Evolutionary conservation across 805 yeast genomes (phyloP), one percentile per base, ranked within the genome.

Genomic region (Saccharomycopsis selenospora): DNA sequence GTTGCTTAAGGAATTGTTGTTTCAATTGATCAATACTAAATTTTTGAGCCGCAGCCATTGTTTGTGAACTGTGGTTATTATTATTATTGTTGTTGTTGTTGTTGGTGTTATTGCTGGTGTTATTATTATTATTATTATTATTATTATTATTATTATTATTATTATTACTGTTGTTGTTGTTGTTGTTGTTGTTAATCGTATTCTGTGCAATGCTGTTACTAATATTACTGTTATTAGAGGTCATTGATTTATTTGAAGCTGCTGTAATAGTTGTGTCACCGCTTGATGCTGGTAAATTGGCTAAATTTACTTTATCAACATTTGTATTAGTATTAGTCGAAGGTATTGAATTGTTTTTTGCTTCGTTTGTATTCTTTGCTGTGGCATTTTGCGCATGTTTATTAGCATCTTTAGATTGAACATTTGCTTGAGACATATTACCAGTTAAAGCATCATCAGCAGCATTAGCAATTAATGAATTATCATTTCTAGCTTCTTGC

Each of bases 1-100:
- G 42, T 20, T 40, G 42, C 42, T 40, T 40, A 22, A 20, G 42
- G 8, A 4, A 23, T 23, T 40, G 26, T 22, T 40, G 26, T 22
- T 20, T 40, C 18, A 33, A 33, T 10, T 33, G 38, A 17, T 33
- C 38, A 33, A 33, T 17, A 7, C 38, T 14, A 10, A 33, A 33
- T 20, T 20, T 17, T 20, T 33, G 38, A 11, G 29, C 20, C 7
- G 18, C 40, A 36, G 20, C 11, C 18, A 14, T 8, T 11, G 7
- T 36, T 7, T 10, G 40, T 6, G 6, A 6, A n/a, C 22, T 41
- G n/a, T n/a, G 29, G 6, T n/a, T 20, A 26, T 13, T 18, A 7
- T 25, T 41, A 28, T 6, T 11, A 11, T 11, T 27, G 29, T 11
- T 27, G 11, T 5, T 5, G 13, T 18, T 18, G 26, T 13, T 22